Evolutionary conservation across 495 filamentous ascomycete genomes (phyloP).

Genomic region (Bacidia rubella): DNA sequence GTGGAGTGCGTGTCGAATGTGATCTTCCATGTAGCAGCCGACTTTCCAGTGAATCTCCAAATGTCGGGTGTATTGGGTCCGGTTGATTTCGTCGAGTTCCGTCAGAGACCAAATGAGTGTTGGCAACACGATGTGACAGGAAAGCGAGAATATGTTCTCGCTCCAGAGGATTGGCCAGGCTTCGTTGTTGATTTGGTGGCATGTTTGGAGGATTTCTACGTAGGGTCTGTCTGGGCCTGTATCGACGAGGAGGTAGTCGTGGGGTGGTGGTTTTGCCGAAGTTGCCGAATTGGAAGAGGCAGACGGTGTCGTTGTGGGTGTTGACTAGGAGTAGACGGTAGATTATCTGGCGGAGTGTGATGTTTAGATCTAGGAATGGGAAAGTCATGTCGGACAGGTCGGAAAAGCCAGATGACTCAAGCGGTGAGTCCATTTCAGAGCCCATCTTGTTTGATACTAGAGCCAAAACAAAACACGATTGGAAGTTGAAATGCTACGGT

Average conservation of each 20-base stretch:
- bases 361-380: not conserved
- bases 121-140: not conserved
- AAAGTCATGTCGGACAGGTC: too few species aligned
- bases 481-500: too few species aligned
- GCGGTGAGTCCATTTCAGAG: too few species aligned
- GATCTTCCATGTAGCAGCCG: not conserved
- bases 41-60: not conserved
- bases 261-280: not conserved
- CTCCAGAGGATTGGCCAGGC: not conserved
- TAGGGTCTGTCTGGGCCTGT: not conserved
- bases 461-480: too few species aligned
- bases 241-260: not conserved
- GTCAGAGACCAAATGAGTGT: not conserved
- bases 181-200: not conserved
- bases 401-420: too few species aligned
- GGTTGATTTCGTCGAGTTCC: not conserved
- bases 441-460: too few species aligned
- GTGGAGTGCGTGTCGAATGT: not conserved
- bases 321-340: not conserved
- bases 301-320: not conserved
- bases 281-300: not conserved
- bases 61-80: not conserved
- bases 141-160: not conserved
- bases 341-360: not conserved
- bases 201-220: not conserved